A percentile compares a stretch with the other conserved stretches of the same genome.
Conservation (phyloP, 352 stramenopile genomes). For the Pythium aquatile region DNA sequence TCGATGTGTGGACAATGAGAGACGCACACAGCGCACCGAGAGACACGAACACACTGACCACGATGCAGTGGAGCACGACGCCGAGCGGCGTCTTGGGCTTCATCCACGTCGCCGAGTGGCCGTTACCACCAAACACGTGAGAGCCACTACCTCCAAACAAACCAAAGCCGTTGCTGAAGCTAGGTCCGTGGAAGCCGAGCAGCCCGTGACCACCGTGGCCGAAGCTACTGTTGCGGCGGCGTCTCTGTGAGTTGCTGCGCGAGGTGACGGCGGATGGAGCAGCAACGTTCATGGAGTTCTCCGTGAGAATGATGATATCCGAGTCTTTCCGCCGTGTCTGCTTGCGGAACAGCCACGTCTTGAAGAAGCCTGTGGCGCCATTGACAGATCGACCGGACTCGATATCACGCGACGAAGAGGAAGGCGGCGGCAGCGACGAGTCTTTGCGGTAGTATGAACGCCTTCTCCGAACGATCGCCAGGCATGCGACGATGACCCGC, state of each 20-base stretch:
- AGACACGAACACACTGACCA: constrained; percentile 28
- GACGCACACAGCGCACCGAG: constrained; percentile 42
- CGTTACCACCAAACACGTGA: neutral
- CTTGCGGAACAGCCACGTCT: constrained; percentile 39
- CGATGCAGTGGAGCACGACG: constrained; percentile 30
- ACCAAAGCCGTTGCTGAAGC: neutral
- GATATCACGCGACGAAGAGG: constrained; percentile 5
- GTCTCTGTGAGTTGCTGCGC: constrained; percentile 6
- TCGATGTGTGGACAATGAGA: constrained; percentile 39
- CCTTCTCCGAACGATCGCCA: constrained; percentile 1
- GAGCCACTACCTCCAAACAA: constrained; percentile 8
- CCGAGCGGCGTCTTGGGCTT: constrained; percentile 19
- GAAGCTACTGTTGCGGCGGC: constrained; percentile 12
- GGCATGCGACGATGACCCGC: constrained; percentile 3
- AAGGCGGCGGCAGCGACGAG: constrained; percentile 26
- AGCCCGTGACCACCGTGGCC: constrained; percentile 5
- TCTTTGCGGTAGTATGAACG: constrained; percentile 39
- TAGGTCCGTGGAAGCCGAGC: neutral
- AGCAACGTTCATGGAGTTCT: constrained; percentile 7
- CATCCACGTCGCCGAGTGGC: constrained; percentile 18
- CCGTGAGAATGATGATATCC: constrained; percentile 25
- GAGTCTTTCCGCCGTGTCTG: constrained; percentile 42
- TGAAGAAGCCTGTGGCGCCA: constrained; percentile 23
- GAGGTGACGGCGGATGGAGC: neutral
- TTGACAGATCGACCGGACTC: neutral